Percentiles rank a stretch among this genome's conserved stretches.
phyloP scores from a whole-genome alignment of 2,329 filamentous ascomycete species.

The Tolypocladium guangdongense region DNA sequence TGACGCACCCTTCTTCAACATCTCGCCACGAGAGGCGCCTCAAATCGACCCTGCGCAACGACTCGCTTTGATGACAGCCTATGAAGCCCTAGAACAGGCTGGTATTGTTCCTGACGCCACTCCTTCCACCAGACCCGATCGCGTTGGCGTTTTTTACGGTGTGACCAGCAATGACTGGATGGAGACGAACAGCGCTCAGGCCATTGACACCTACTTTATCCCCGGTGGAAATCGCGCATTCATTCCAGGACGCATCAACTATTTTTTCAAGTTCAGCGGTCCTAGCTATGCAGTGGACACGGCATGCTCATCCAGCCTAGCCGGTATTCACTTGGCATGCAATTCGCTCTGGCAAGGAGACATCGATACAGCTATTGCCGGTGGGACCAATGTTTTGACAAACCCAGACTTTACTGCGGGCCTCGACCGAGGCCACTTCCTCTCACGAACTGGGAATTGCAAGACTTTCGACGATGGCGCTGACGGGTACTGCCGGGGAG shows the following conservation, averaged over 20 bases:
- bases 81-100: conserved; percentile 58
- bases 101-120: conserved; percentile 54
- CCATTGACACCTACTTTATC: conserved; percentile 49
- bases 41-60: conserved; percentile 55
- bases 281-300: conserved; percentile 51
- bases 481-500: conserved; percentile 74
- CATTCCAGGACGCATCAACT: neutral
- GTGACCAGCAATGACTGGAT: conserved; percentile 68
- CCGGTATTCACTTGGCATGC: conserved; percentile 60
- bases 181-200: conserved; percentile 62
- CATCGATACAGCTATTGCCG: conserved; percentile 71
- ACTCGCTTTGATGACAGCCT: conserved; percentile 52
- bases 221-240: conserved; percentile 30
- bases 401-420: conserved; percentile 43
- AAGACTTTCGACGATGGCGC: conserved; percentile 74
- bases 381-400: conserved; percentile 40
- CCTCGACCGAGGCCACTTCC: conserved; percentile 64
- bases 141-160: conserved; percentile 65
- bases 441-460: conserved; percentile 43
- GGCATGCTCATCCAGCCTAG: conserved; percentile 66
- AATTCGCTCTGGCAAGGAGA: conserved; percentile 59
- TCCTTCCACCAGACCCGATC: conserved; percentile 36
- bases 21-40: conserved; percentile 55
- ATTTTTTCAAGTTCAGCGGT: neutral
- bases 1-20: conserved; percentile 61